Base-by-base conservation (phyloP, 2,329 filamentous ascomycete genomes). In the Sporothrix inflata region DNA sequence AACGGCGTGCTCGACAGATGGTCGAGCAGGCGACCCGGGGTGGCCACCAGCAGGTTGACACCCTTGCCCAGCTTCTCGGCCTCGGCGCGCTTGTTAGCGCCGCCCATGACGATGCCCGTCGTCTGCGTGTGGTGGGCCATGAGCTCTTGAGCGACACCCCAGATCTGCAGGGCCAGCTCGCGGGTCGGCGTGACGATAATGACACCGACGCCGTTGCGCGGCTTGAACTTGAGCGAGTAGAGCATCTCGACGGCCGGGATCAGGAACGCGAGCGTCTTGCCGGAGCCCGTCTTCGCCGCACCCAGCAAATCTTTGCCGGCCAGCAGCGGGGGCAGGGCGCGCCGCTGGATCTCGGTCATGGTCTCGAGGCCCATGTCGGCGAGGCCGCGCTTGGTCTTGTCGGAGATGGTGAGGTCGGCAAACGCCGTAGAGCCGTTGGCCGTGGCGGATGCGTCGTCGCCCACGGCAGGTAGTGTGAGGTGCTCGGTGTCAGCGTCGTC, bases 191-290 rank as follows among this genome's bases (percentile, higher is more conserved):
- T 96, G 42, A 98, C 92, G 24, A 98, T 90, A 76, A 98, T 92
- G 71, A 95, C 95, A 78, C 96, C 96, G 65, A 93, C 95, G 74
- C 92, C 95, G 81, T 98, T 98, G 79, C 95, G 87, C 24, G 94
- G 95, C 85, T 98, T 98, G 87, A 98, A 98, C 74, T 92, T 89
- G 77, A 99, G 87, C 19, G 94, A 90, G 79, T 91, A 90, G 74
- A 99, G 87, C 90, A 98, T 97, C 83, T 98, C 96, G 51, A 98
- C 87, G 1, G 94, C 94, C 21, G 96, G 96, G 72, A 98, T 94
- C 74, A 99, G 85, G 83, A 99, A 99, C 3, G 95, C 92, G 74
- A 98, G 83, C 1, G 94, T 98, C 85, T 98, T 98, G 80, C 94
- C 94, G n/a, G 92, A 96, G 51, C 94, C 94, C 9, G 94, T 97